Evolutionary conservation across 192 early-diverging fungal species (phyloP).

Genomic region (Coemansia erecta): DNA sequence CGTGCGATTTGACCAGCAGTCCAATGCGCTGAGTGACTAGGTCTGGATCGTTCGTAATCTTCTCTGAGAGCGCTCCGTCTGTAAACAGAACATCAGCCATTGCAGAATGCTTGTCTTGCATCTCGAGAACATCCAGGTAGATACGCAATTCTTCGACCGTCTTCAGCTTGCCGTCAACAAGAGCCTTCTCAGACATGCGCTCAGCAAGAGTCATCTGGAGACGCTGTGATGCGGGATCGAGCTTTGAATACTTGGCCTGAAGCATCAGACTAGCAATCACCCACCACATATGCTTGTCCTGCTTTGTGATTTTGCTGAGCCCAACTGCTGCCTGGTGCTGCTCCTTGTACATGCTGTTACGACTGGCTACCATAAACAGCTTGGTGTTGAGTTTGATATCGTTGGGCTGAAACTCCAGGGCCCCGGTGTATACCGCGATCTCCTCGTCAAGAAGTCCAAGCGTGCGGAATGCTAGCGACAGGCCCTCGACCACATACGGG

Average conservation of each 20-base stretch:
- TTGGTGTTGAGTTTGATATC: slow-evolving; percentile 73
- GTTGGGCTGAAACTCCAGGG: slow-evolving; percentile 56
- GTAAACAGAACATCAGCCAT: slow-evolving; percentile 60
- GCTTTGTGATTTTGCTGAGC: slow-evolving; percentile 77
- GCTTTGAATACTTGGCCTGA: slow-evolving; percentile 56
- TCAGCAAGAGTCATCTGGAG: slow-evolving; percentile 72
- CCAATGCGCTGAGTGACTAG: slow-evolving; percentile 59
- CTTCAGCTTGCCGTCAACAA: slow-evolving; percentile 62
- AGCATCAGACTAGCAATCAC: slow-evolving; percentile 74
- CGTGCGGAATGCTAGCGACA: slow-evolving; percentile 22
- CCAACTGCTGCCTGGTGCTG: slow-evolving; percentile 67
- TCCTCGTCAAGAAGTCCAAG: slow-evolving; percentile 52
- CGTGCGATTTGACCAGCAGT: slow-evolving; percentile 53
- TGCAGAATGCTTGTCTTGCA: slow-evolving; percentile 65
- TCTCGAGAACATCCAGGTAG: slow-evolving; percentile 69
- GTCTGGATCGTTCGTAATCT: slow-evolving; percentile 74
- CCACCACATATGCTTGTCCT: slow-evolving; percentile 85
- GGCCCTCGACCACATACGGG: slow-evolving; percentile 29
- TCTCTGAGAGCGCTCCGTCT: slow-evolving; percentile 58
- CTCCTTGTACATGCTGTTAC: slow-evolving; percentile 59
- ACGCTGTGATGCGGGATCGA: slow-evolving; percentile 27
- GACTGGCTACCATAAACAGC: slow-evolving; percentile 81
- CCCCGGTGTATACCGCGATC: slow-evolving; percentile 74
- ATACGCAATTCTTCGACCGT: slow-evolving; percentile 78
- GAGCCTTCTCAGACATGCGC: slow-evolving; percentile 78